Evolutionary conservation across 495 filamentous ascomycete species (phyloP), one percentile per base, ranked within the genome.

Genomic region (Xylaria curta): DNA sequence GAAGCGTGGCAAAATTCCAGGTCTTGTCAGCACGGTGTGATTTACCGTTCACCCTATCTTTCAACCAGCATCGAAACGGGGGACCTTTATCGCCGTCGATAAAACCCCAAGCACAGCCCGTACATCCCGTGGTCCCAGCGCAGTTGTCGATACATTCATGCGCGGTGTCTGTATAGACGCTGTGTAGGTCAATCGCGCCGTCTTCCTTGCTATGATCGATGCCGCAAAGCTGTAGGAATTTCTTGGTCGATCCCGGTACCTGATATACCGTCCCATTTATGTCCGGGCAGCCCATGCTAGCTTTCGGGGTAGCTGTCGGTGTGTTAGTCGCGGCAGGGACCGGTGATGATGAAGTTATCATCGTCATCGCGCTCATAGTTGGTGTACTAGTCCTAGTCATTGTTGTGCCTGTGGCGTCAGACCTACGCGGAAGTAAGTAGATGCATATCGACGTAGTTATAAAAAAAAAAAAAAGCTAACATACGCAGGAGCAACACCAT

Each of bases 141-240:
- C 84, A 86, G 66, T 71, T 79, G 56, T 82, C 69, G 72, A 86
- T 84, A 68, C 84, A 86, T n/a, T 83, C 82, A 44, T 78, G 70
- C 74, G 83, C 81, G 68, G 68, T 83, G 59, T 69, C 74, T 0
- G 84, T 84, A 9, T 68, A 75, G 10, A 84, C 74, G 51, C 82
- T 78, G 2, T 73, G 68, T 9, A 85, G 60, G 59, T 85, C 84
- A 10, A 70, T 72, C 9, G 84, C 81, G 2, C 78, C 76, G 51
- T 74, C 74, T n/a, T 60, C 67, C 10, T 75, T 74, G 73, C 78
- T 77, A 66, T 83, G 84, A 70, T 86, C 84, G 70, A 85, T 72
- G 51, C 82, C 83, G 69, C 84, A 86, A 36, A 83, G 59, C 33
- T 80, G 84, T 46, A 82, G 65, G 77, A 86, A 86, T 33, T 40